phyloP scores from a whole-genome alignment of 352 stramenopile genomes.

The Phytophthora aleatoria region DNA sequence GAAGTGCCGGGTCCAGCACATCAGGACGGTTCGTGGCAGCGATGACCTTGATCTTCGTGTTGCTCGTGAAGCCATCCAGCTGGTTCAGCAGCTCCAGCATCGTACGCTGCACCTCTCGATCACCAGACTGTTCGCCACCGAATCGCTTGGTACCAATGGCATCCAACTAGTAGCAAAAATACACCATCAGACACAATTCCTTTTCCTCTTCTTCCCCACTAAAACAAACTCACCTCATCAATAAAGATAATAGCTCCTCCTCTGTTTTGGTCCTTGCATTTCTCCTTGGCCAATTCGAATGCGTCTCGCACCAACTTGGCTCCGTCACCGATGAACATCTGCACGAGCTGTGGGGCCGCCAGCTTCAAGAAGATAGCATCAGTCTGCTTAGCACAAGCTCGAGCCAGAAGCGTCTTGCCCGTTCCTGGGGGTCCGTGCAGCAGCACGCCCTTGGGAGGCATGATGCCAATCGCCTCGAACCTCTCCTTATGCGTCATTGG shows the following conservation, averaged over 20 bases:
- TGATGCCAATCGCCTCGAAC: slow-evolving; percentile 97
- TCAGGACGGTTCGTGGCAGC: slow-evolving; percentile 97
- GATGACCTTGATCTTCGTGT: slow-evolving; percentile 99
- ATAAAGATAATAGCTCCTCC: slow-evolving; percentile 99
- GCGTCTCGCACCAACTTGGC: slow-evolving; percentile 98
- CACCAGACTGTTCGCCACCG: slow-evolving; percentile 95
- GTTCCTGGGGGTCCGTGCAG: slow-evolving; percentile 97
- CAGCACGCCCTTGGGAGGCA: slow-evolving; percentile 97
- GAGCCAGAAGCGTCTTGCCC: slow-evolving; percentile 98
- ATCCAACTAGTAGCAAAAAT: slow-evolving; percentile 83
- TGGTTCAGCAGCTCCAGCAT: slow-evolving; percentile 99
- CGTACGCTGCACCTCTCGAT: slow-evolving; percentile 98
- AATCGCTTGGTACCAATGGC: slow-evolving; percentile 99
- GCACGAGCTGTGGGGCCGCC: slow-evolving; percentile 96
- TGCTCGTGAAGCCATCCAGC: slow-evolving; percentile 97
- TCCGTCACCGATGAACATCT: slow-evolving; percentile 99
- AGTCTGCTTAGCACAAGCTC: slow-evolving; percentile 98
- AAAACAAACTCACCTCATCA: slow-evolving; percentile 85
- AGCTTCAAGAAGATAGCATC: slow-evolving; percentile 99
- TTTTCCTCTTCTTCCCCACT: no score
- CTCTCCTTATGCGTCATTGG: slow-evolving; percentile 98
- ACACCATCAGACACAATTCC: background rate
- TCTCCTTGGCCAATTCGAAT: slow-evolving; percentile 96
- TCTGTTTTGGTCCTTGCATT: slow-evolving; percentile 89
- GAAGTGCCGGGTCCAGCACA: slow-evolving; percentile 96